Conservation (phyloP, 129 eudicot species). For the Flaveria trinervia region DNA sequence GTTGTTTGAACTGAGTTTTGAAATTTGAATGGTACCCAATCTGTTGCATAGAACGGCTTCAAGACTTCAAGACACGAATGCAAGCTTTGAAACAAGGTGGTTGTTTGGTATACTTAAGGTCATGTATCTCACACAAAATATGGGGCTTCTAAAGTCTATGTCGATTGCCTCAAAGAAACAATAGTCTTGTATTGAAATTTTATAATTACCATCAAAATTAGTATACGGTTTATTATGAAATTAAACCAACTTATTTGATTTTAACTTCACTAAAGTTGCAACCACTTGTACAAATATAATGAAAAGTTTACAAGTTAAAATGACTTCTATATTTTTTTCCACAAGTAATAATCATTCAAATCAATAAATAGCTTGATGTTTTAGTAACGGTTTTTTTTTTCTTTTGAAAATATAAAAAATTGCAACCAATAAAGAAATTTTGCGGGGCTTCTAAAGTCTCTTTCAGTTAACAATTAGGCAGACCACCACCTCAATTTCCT, state of each 20-base stretch:
- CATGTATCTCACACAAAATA: too few relatives aligned
- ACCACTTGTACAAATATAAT: too few relatives aligned
- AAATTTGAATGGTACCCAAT: constrained; percentile 17
- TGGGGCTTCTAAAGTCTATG: too few relatives aligned
- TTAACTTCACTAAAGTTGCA: neutral
- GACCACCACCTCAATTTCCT: constrained; percentile 24
- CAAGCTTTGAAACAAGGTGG: too few relatives aligned
- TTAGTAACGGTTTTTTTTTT: neutral
- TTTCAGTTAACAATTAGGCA: constrained; percentile 19
- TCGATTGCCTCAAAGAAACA: constrained; percentile 19
- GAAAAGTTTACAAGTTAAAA: neutral
- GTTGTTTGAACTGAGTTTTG: constrained; percentile 22
- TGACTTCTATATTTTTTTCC: neutral
- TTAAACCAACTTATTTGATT: neutral
- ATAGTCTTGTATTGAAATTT: neutral
- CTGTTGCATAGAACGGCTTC: constrained; percentile 30
- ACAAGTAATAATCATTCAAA: neutral
- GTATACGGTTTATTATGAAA: neutral
- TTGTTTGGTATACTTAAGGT: too few relatives aligned
- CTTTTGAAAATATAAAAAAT: neutral
- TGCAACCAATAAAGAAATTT: neutral
- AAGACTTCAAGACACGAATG: too few relatives aligned
- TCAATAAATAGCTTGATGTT: neutral
- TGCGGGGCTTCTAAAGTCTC: neutral
- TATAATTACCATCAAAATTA: too few relatives aligned